phyloP scores from a whole-genome alignment of 2,329 filamentous ascomycete species.

The Plenodomus biglobosus region DNA sequence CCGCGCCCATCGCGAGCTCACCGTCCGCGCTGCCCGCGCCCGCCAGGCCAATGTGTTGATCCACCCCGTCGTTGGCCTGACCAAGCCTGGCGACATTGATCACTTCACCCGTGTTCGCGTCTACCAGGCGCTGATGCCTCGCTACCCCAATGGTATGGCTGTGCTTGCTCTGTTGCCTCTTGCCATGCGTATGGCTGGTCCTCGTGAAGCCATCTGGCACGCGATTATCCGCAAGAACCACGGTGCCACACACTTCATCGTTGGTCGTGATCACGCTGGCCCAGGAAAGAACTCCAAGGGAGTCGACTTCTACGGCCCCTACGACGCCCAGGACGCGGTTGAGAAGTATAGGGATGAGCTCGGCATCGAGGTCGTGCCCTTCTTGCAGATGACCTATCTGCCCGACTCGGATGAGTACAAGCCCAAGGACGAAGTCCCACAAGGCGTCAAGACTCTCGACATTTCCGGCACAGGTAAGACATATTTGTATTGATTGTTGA shows the following conservation, averaged over 20 bases:
- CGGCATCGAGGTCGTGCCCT: slow-evolving; percentile 97
- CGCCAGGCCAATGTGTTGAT: slow-evolving; percentile 99
- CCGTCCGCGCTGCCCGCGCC: slow-evolving; percentile 90
- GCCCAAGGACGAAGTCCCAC: slow-evolving; percentile 84
- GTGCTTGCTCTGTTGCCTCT: slow-evolving; percentile 91
- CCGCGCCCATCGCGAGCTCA: slow-evolving; percentile 95
- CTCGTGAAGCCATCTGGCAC: slow-evolving; percentile 98
- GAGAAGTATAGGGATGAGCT: slow-evolving; percentile 97
- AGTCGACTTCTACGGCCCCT: slow-evolving; percentile 95
- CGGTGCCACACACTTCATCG: slow-evolving; percentile 98
- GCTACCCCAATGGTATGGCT: slow-evolving; percentile 99
- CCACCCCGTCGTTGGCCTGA: slow-evolving; percentile 96
- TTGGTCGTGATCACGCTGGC: slow-evolving; percentile 96
- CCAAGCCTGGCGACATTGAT: slow-evolving; percentile 98
- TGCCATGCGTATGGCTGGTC: slow-evolving; percentile 99
- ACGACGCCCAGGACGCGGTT: slow-evolving; percentile 93
- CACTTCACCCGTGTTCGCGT: slow-evolving; percentile 99
- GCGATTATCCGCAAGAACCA: slow-evolving; percentile 99
- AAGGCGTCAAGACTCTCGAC: slow-evolving; percentile 73
- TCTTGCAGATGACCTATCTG: slow-evolving; percentile 99
- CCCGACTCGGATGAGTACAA: slow-evolving; percentile 96
- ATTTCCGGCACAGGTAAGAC: slow-evolving; percentile 53
- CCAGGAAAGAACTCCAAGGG: slow-evolving; percentile 98
- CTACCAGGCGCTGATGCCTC: slow-evolving; percentile 93
- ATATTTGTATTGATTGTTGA: not conserved